phyloP scores from a whole-genome alignment of 2,329 filamentous ascomycete genomes.

The Ampelomyces quisqualis region DNA sequence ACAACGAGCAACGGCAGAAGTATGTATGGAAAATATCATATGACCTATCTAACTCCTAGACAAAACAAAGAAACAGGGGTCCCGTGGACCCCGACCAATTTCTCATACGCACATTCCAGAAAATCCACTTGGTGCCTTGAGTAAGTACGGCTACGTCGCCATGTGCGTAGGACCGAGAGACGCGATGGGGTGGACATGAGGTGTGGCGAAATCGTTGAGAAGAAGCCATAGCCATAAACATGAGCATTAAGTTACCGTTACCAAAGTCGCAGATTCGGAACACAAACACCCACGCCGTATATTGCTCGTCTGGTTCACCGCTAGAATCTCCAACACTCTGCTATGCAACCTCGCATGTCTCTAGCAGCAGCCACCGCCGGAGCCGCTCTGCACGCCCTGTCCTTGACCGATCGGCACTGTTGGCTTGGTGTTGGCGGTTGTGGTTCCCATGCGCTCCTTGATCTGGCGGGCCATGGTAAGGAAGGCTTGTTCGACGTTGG shows the following conservation, averaged over 20 bases:
- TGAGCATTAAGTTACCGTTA: constrained; percentile 33
- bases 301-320: constrained; percentile 19
- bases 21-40: constrained; percentile 9
- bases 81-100: constrained; percentile 26
- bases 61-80: constrained; percentile 21
- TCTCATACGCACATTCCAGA: constrained; percentile 27
- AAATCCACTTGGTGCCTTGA: constrained; percentile 36
- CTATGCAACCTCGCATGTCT: constrained; percentile 23
- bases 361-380: constrained; percentile 89
- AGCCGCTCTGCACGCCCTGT: constrained; percentile 86
- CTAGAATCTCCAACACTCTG: constrained; percentile 13
- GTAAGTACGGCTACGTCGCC: constrained; percentile 25
- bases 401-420: constrained; percentile 94
- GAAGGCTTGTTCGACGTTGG: constrained; percentile 99
- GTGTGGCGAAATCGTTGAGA: constrained; percentile 19
- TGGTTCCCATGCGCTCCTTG: constrained; percentile 99
- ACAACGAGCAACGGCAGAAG: too few relatives aligned
- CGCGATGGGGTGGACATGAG: constrained; percentile 24
- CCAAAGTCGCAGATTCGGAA: constrained; percentile 22
- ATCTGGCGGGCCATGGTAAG: constrained; percentile 99
- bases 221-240: constrained; percentile 27
- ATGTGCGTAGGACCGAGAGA: constrained; percentile 27
- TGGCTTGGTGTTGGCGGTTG: constrained; percentile 96
- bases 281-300: constrained; percentile 33
- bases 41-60: constrained; percentile 31